phyloP scores from a whole-genome alignment of 768 basidiomycete genomes.

The Serendipita indica region DNA sequence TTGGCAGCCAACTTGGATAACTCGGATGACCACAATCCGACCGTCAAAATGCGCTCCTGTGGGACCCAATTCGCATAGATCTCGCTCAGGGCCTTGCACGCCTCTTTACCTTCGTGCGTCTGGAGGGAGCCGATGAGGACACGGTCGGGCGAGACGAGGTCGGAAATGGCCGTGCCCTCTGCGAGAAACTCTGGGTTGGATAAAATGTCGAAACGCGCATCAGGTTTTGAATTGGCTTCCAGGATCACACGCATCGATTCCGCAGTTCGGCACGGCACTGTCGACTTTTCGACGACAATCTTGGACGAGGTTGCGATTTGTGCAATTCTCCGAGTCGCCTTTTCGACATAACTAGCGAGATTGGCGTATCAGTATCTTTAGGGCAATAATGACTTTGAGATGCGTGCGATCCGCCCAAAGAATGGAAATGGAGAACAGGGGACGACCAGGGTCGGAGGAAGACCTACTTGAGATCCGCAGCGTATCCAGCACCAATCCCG shows the following conservation, averaged over 20 bases:
- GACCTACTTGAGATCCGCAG: slow-evolving; percentile 92
- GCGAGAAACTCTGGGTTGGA: slow-evolving; percentile 99
- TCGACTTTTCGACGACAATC: slow-evolving; percentile 99
- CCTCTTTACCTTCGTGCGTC: slow-evolving; percentile 67
- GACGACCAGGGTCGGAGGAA: not conserved
- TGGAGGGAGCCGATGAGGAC: slow-evolving; percentile 95
- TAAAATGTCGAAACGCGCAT: slow-evolving; percentile 88
- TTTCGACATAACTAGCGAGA: slow-evolving; percentile 73
- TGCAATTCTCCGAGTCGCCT: slow-evolving; percentile 92
- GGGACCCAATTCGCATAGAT: slow-evolving; percentile 96
- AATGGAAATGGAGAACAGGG: slow-evolving; percentile 13
- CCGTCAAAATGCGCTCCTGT: slow-evolving; percentile 72
- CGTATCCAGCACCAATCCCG: slow-evolving; percentile 94
- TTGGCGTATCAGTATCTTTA: not conserved
- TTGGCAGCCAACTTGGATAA: slow-evolving; percentile 97
- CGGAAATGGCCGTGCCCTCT: slow-evolving; percentile 89
- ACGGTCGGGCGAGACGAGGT: slow-evolving; percentile 82
- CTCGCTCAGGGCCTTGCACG: slow-evolving; percentile 58
- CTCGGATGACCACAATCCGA: slow-evolving; percentile 97
- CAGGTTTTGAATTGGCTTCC: slow-evolving; percentile 90
- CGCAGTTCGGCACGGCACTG: slow-evolving; percentile 95
- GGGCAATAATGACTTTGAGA: not conserved
- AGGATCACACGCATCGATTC: slow-evolving; percentile 99
- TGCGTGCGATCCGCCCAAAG: not conserved
- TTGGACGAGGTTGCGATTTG: slow-evolving; percentile 79